phyloP scores from a whole-genome alignment of 1,284 basidiomycete species.

The Ceratorhiza oryzae-sativae region DNA sequence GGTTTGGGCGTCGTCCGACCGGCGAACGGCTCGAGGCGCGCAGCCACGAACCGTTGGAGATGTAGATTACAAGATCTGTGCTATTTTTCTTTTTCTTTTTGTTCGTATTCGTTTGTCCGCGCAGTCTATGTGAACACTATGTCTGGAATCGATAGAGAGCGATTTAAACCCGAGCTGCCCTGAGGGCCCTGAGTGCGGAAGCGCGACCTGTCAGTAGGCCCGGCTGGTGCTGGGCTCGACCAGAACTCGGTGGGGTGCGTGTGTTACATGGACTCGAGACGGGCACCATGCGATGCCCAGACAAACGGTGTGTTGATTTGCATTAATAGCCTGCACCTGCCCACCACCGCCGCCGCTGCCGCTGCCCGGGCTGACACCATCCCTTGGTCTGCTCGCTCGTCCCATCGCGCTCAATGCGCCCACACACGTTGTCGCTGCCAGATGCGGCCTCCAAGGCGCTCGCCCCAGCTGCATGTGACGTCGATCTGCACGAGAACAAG shows the following conservation, averaged over 20 bases:
- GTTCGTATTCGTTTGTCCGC: slow-evolving; percentile 30
- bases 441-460: background rate
- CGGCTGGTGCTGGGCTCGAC: slow-evolving; percentile 3
- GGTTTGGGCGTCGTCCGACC: slow-evolving; percentile 69
- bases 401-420: background rate
- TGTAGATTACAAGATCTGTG: slow-evolving; percentile 56
- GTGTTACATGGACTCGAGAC: slow-evolving; percentile 24
- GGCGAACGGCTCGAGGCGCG: slow-evolving; percentile 75
- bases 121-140: slow-evolving; percentile 15
- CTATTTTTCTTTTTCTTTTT: slow-evolving; percentile 14
- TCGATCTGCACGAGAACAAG: background rate
- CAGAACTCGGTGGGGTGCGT: slow-evolving; percentile 1
- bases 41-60: slow-evolving; percentile 82
- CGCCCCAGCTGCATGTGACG: background rate
- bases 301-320: slow-evolving; percentile 13
- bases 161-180: background rate
- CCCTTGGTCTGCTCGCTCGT: background rate
- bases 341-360: background rate
- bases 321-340: background rate
- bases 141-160: background rate
- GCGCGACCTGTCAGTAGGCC: background rate
- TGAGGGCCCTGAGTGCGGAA: slow-evolving; percentile 15
- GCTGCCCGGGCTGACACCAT: background rate
- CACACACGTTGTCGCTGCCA: slow-evolving; percentile 5
- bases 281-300: background rate